Base-by-base conservation (phyloP, 2,329 filamentous ascomycete genomes). In the Exophiala oligosperma region DNA sequence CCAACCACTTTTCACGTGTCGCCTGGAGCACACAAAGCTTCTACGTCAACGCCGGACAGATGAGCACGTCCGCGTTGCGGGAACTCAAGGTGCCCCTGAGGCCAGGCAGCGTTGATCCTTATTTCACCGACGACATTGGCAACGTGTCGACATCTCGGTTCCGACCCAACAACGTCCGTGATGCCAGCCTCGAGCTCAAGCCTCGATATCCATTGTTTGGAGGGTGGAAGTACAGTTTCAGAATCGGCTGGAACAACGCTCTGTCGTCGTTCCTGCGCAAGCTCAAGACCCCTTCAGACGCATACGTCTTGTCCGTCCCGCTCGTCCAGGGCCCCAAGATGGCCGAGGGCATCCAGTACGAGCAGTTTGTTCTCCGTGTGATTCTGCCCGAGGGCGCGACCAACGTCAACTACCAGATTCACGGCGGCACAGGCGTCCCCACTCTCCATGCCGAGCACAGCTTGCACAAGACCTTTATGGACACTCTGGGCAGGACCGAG, bases 201-300 rank as follows among this genome's bases (percentile, higher is more conserved):
- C 94, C 94, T 21, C 86, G 94, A 52, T 99, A 96, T 74, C 94
- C 94, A n/a, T 74, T 99, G 24, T 99, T 97, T 69, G 94, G 94
- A 60, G 92, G 91, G 60, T 99, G 94, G 94, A 96, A 96, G 76
- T 97, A 97, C 76, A 94, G 90, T 65, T 99, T 97, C 80, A 91
- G 89, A 59, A 87, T 97, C 57, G 94, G 94, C 66, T 99, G 94
- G 94, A 95, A 97, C 77, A 87, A 90, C 52, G 86, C 96, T 65
- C 81, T 95, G 28, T 85, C 85, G 68, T 84, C 84, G 57, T 94
- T 90, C 72, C 73, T 99, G 65, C 87, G 91, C 68, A 81, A 79
- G 67, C 70, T 79, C 24, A 84, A 80, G 66, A 69, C 73, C 5
- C 80, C 83, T 43, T 77, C 80, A 47, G 85, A 91, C 59, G 83